Conservation (phyloP, 169 alveolate genomes). For the Plasmodium fragile region DNA sequence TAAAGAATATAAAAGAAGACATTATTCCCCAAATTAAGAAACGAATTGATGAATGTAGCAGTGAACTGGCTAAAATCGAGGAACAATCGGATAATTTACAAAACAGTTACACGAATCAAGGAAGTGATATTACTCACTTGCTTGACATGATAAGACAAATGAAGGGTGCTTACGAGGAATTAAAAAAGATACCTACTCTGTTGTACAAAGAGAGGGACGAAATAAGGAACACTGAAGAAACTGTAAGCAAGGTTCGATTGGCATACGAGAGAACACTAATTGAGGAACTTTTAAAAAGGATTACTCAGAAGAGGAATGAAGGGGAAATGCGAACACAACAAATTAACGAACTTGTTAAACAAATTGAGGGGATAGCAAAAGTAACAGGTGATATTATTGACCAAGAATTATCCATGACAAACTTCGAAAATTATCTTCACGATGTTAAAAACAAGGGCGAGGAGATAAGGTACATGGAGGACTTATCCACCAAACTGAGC, state of each 20-base stretch:
- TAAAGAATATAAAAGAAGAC: conserved; percentile 13
- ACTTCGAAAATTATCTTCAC: not conserved
- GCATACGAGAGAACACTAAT: conserved; percentile 8
- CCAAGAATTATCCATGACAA: not conserved
- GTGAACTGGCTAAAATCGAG: not conserved
- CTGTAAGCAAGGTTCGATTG: not conserved
- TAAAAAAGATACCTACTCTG: conserved; percentile 3
- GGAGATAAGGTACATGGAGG: conserved; percentile 5
- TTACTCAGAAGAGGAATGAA: not conserved
- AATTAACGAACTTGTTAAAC: not conserved
- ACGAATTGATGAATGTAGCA: not conserved
- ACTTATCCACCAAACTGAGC: not conserved
- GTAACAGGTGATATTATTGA: not conserved
- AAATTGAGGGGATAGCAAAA: conserved; percentile 1
- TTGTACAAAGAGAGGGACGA: not conserved
- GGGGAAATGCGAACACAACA: not conserved
- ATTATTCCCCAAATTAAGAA: conserved; percentile 5
- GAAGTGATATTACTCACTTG: conserved; percentile 4
- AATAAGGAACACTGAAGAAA: not conserved
- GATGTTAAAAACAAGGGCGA: not conserved
- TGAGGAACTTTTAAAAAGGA: not conserved
- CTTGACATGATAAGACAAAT: not conserved
- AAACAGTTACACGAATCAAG: not conserved
- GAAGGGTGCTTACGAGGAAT: not conserved
- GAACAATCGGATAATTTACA: not conserved